These are phyloP conservation scores for Strombidium stylifer DNA, from an alignment of 73 alveolate species.

Conservation along the genomic window DNA sequence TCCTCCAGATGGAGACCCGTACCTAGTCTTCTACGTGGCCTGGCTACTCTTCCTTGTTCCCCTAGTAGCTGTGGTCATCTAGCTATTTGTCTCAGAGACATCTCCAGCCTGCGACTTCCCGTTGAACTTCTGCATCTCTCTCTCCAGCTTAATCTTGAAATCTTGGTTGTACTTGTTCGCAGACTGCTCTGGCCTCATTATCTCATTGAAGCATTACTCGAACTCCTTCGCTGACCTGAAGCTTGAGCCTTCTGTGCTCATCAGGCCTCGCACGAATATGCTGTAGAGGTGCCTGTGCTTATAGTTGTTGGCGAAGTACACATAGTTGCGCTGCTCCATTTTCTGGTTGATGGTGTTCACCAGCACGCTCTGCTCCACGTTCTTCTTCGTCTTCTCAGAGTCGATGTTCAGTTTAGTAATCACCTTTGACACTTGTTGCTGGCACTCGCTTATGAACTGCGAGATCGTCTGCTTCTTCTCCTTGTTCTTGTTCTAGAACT, in stretches of 20 bases:
- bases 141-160: slow-evolving; percentile 15
- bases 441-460: not conserved
- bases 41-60: slow-evolving; percentile 9
- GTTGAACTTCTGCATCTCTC: slow-evolving; percentile 27
- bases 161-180: slow-evolving; percentile 34
- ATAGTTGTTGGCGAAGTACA: slow-evolving; percentile 9
- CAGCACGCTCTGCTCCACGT: slow-evolving; percentile 42
- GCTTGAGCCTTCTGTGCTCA: slow-evolving; percentile 6
- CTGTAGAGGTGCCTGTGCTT: slow-evolving; percentile 14
- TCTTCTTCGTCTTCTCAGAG: slow-evolving; percentile 45
- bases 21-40: no score
- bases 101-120: slow-evolving; percentile 25
- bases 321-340: slow-evolving; percentile 8
- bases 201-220: slow-evolving; percentile 11
- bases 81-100: slow-evolving; percentile 11
- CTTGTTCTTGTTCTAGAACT: slow-evolving; percentile 15
- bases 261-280: slow-evolving; percentile 14
- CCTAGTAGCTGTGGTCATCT: slow-evolving; percentile 21
- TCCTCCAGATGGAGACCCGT: no score
- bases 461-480: not conserved
- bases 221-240: slow-evolving; percentile 38
- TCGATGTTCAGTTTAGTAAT: slow-evolving; percentile 38
- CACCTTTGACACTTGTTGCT: slow-evolving; percentile 24
- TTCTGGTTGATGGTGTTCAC: slow-evolving; percentile 8
- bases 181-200: slow-evolving; percentile 8